These are phyloP conservation scores for Pythium insidiosum DNA, from an alignment of 352 stramenopile species.

Conservation along the genomic window DNA sequence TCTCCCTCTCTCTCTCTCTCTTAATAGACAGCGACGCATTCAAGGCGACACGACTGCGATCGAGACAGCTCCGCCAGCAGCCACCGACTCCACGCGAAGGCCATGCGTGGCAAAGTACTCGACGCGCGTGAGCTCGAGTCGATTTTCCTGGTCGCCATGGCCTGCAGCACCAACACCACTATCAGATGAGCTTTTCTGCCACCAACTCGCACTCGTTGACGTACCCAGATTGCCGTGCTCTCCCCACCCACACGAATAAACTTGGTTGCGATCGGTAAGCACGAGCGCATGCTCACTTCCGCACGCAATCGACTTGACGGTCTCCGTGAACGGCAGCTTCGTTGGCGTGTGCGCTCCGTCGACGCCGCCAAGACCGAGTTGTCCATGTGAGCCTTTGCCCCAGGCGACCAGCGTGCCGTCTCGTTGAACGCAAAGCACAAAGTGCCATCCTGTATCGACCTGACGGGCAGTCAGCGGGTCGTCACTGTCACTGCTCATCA, in stretches of 20 bases:
- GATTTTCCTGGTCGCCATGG: constrained; percentile 44
- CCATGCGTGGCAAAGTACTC: constrained; percentile 29
- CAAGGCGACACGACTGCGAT: constrained; percentile 22
- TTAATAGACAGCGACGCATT: not conserved
- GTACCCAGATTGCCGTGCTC: constrained; percentile 81
- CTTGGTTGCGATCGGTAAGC: constrained; percentile 28
- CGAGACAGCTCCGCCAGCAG: constrained; percentile 57
- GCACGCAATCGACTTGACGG: constrained; percentile 44
- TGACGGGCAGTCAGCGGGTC: constrained; percentile 18
- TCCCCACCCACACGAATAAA: constrained; percentile 77
- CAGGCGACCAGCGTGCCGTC: constrained; percentile 35
- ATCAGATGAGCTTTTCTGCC: not conserved
- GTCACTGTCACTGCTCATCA: not conserved
- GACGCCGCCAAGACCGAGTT: constrained; percentile 33
- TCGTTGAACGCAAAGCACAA: constrained; percentile 40
- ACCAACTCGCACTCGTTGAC: not conserved
- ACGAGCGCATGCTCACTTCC: constrained; percentile 72
- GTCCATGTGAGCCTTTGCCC: constrained; percentile 73
- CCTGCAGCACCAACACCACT: constrained; percentile 21
- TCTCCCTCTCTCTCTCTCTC: not conserved
- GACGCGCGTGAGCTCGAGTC: constrained; percentile 25
- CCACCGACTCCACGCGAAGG: constrained; percentile 23
- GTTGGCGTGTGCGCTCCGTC: constrained; percentile 7
- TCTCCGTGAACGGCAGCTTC: constrained; percentile 11
- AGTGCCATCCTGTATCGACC: constrained; percentile 71